These are phyloP conservation scores for Thraustochytrium striatum DNA, from an alignment of 352 stramenopile species.

Conservation along the genomic window DNA sequence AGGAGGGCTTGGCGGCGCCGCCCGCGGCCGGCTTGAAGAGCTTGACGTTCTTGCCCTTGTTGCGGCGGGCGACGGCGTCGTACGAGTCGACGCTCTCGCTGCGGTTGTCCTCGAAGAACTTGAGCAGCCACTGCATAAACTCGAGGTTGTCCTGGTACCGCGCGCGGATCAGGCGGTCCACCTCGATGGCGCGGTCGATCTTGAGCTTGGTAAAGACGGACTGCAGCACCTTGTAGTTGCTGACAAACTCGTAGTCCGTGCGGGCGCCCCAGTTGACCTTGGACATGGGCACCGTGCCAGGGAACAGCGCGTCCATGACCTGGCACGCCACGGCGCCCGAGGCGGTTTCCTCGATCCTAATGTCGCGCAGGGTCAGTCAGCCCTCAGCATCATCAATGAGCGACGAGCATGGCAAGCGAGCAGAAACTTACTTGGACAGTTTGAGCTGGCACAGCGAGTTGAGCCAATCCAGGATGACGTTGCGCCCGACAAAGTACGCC, in stretches of 20 bases:
- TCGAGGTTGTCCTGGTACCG: conserved; percentile 99
- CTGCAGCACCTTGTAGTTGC: conserved; percentile 99
- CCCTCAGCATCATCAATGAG: too few species aligned
- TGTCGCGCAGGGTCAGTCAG: too few species aligned
- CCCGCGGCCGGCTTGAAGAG: conserved; percentile 13
- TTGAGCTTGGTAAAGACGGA: conserved; percentile 79
- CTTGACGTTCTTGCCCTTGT: conserved; percentile 83
- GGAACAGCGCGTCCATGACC: conserved; percentile 90
- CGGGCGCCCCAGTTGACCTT: conserved; percentile 96
- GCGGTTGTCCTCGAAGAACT: conserved; percentile 81
- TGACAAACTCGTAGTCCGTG: conserved; percentile 94
- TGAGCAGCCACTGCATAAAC: conserved; percentile 98
- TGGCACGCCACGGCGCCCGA: conserved; percentile 91
- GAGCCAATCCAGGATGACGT: conserved; percentile 90
- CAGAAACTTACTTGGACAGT: conserved; percentile 73
- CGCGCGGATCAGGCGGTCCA: conserved; percentile 92
- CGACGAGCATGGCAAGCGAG: too few species aligned
- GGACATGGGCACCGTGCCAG: conserved; percentile 88
- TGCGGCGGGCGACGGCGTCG: conserved; percentile 80
- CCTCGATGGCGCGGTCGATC: conserved; percentile 79
- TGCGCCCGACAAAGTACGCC: conserved; percentile 53
- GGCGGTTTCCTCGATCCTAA: conserved; percentile 86
- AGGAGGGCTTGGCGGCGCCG: background rate
- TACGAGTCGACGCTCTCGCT: conserved; percentile 74
- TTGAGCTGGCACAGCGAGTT: conserved; percentile 89